These are phyloP conservation scores for Kodamaea fungicola DNA, from an alignment of 1,139 yeast genomes.

Conservation along the genomic window DNA sequence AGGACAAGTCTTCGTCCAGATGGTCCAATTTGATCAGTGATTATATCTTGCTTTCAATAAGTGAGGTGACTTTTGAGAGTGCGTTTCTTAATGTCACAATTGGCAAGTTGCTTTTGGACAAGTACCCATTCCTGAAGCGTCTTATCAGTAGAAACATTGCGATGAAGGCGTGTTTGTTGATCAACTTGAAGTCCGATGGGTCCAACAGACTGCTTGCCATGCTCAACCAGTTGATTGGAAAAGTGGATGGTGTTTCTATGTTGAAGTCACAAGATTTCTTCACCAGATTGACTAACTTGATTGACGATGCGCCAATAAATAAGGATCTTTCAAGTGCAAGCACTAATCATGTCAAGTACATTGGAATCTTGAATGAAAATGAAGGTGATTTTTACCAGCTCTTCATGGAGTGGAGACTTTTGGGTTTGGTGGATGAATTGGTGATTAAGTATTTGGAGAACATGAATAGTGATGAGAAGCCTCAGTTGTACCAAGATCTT, in stretches of 20 bases:
- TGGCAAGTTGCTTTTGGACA: constrained; percentile 25
- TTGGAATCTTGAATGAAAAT: constrained; percentile 25
- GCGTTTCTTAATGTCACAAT: constrained; percentile 31
- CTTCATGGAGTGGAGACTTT: constrained; percentile 35
- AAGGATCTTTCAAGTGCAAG: constrained; percentile 17
- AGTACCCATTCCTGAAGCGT: constrained; percentile 18
- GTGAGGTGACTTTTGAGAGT: constrained; percentile 38
- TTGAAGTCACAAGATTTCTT: constrained; percentile 28
- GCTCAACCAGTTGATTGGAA: constrained; percentile 26
- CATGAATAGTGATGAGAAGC: constrained; percentile 13
- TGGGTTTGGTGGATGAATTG: constrained; percentile 34
- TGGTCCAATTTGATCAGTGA: constrained; percentile 21
- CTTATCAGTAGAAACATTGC: constrained; percentile 25
- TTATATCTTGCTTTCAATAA: constrained; percentile 27
- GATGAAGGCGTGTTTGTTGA: constrained; percentile 25
- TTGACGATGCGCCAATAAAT: constrained; percentile 21
- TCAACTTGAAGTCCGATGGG: constrained; percentile 29
- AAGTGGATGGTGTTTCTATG: constrained; percentile 32
- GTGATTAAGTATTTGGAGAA: constrained; percentile 27
- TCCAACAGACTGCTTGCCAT: constrained; percentile 18
- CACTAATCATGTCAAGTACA: constrained; percentile 28
- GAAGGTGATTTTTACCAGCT: constrained; percentile 23
- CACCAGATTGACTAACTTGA: constrained; percentile 28
- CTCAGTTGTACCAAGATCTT: constrained; percentile 16
- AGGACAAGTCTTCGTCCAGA: constrained; percentile 5